Percentiles rank a stretch among this genome's conserved stretches.
These are phyloP conservation scores for Metschnikowia colocasiae DNA, from an alignment of 805 yeast genomes.

Conservation along the genomic window DNA sequence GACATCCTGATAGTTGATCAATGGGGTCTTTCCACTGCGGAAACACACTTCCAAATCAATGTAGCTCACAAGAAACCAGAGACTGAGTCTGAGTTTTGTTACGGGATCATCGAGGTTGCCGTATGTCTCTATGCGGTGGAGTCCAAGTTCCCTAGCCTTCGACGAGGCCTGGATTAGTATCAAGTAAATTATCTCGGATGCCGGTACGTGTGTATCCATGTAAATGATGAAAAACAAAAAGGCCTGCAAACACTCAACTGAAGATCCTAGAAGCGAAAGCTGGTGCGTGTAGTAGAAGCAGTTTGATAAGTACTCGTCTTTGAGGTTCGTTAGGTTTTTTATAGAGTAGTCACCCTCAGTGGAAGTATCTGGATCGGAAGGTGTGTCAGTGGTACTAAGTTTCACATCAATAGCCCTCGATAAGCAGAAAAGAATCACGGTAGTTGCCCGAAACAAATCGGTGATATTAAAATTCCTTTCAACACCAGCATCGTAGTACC, in stretches of 20 bases:
- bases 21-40: constrained; percentile 47
- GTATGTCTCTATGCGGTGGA: constrained; percentile 49
- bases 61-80: constrained; percentile 50
- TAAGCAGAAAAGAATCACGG: constrained; percentile 10
- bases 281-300: constrained; percentile 4
- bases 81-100: constrained; percentile 26
- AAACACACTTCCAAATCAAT: constrained; percentile 44
- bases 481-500: constrained; percentile 8
- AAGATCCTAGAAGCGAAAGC: constrained; percentile 2
- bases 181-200: constrained; percentile 28
- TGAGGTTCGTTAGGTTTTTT: background rate
- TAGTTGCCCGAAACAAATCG: constrained; percentile 9
- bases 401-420: background rate
- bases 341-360: background rate
- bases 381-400: background rate
- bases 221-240: constrained; percentile 7
- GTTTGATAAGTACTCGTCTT: constrained; percentile 1
- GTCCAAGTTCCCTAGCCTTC: constrained; percentile 53
- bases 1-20: constrained; percentile 38
- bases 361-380: background rate
- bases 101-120: constrained; percentile 18
- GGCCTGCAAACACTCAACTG: constrained; percentile 10
- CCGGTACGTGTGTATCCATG: constrained; percentile 8
- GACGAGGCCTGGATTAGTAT: constrained; percentile 45
- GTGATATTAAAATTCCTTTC: constrained; percentile 3